A percentile compares a stretch with the other conserved stretches of the same genome.
phyloP scores from a whole-genome alignment of 176 grass and related monocot genomes.

The Bonia amplexicaulis region DNA sequence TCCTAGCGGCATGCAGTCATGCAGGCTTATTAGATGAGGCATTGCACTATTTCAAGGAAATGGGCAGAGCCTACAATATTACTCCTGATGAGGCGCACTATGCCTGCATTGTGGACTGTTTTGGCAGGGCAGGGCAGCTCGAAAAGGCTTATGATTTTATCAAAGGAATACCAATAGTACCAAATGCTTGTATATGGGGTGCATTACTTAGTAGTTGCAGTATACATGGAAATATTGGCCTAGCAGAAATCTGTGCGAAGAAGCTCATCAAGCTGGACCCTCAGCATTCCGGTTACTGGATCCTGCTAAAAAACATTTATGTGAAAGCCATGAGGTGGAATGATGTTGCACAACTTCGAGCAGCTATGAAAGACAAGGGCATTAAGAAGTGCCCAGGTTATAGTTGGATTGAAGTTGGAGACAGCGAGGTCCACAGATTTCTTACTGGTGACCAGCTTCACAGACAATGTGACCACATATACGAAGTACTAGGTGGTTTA shows the following conservation, averaged over 20 bases:
- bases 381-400: constrained; percentile 49
- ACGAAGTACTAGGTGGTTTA: constrained; percentile 29
- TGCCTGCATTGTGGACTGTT: constrained; percentile 52
- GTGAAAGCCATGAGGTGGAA: constrained; percentile 47
- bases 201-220: constrained; percentile 52
- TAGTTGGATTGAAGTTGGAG: constrained; percentile 50
- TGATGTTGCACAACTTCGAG: constrained; percentile 42
- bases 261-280: constrained; percentile 49
- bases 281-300: constrained; percentile 51
- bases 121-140: constrained; percentile 51
- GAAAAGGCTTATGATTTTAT: constrained; percentile 51
- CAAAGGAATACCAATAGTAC: constrained; percentile 35
- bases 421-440: constrained; percentile 39
- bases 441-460: constrained; percentile 39
- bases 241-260: constrained; percentile 46
- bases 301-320: constrained; percentile 51
- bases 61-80: constrained; percentile 36
- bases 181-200: constrained; percentile 42
- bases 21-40: constrained; percentile 38
- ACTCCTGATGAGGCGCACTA: constrained; percentile 42
- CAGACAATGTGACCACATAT: constrained; percentile 28
- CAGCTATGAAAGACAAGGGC: constrained; percentile 41
- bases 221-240: constrained; percentile 43
- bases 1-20: constrained; percentile 45
- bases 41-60: constrained; percentile 46